Base-by-base conservation (phyloP, 1,139 yeast genomes). In the Kurtzmaniella quercitrusa region DNA sequence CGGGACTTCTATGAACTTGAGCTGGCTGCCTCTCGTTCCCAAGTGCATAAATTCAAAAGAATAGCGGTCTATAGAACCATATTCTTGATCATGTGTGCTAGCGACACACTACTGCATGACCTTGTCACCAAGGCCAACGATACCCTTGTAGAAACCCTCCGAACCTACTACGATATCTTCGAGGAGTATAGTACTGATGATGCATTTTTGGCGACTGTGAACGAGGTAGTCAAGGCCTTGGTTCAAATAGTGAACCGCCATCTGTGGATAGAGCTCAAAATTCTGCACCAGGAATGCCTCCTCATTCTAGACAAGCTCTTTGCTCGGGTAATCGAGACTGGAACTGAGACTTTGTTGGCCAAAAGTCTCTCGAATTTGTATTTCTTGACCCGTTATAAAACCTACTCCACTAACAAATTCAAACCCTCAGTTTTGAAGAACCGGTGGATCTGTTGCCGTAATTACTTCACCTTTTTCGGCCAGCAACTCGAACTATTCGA, bases 81-180 rank as follows among this genome's bases (percentile, higher is more conserved):
- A 9, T 65, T 65, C 41, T 53, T 65, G 27, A 57, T 61, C 3
- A 44, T 63, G 15, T 60, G 59, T 45, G 66, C 61, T 14, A 59
- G 58, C 3, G 39, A 41, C 27, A 21, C 31, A 8, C 14, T 39
- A 31, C 21, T 25, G 17, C 15, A 33, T 29, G 18, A n/a, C 9
- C 12, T 31, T 4, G n/a, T 39, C 9, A 12, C 18, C n/a, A 23
- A 18, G 33, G 16, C 37, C 5, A n/a, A 29, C 8, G 33, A 16
- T 24, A 4, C 24, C 3, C 15, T 37, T 6, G 18, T n/a, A 3
- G 21, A 14, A 15, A 12, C 31, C 16, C 24, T 24, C 15, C 7
- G 25, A n/a, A 12, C 24, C 3, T 37, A 17, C n/a, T 7, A 24
- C 12, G 38, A 18, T 9, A 10, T 19, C 12, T 36, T 36, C 15